Evolutionary conservation across 2,329 filamentous ascomycete genomes (phyloP).

Genomic region (Aspergillus texensis): DNA sequence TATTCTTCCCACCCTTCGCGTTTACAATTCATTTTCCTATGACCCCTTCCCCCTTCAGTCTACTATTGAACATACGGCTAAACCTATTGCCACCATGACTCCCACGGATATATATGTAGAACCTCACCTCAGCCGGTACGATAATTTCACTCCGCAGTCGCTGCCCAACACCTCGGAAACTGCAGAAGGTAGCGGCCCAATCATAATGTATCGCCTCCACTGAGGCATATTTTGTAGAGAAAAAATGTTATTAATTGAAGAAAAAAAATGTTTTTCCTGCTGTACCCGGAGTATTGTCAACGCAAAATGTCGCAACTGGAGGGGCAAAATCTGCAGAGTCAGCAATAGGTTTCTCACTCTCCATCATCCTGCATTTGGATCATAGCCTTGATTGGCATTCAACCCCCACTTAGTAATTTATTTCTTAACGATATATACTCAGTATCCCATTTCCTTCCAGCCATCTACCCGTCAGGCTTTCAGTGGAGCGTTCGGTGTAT

Average conservation of each 20-base stretch:
- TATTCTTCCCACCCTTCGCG: not conserved
- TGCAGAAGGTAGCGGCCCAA: conserved; percentile 8
- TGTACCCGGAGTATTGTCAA: not conserved
- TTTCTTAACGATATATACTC: not conserved
- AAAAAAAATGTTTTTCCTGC: not conserved
- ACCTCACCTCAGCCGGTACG: not conserved
- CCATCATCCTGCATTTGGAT: not conserved
- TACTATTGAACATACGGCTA: not conserved
- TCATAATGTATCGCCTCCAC: conserved; percentile 6
- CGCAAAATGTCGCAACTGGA: conserved; percentile 7
- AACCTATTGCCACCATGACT: not conserved
- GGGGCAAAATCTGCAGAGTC: conserved; percentile 4
- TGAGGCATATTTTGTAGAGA: conserved; percentile 1
- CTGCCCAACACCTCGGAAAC: conserved; percentile 7
- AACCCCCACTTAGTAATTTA: not conserved
- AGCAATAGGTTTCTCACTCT: not conserved
- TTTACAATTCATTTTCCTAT: not conserved
- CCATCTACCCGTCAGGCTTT: not conserved
- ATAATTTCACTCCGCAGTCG: conserved; percentile 4
- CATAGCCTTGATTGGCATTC: not conserved
- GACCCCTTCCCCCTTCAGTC: not conserved
- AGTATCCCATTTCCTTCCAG: conserved; percentile 8
- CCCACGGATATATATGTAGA: not conserved
- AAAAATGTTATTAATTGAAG: not conserved
- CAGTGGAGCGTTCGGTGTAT: conserved; percentile 14